These are phyloP conservation scores for Populus euphratica DNA, from an alignment of 345 rosid genomes.

Conservation along the genomic window DNA sequence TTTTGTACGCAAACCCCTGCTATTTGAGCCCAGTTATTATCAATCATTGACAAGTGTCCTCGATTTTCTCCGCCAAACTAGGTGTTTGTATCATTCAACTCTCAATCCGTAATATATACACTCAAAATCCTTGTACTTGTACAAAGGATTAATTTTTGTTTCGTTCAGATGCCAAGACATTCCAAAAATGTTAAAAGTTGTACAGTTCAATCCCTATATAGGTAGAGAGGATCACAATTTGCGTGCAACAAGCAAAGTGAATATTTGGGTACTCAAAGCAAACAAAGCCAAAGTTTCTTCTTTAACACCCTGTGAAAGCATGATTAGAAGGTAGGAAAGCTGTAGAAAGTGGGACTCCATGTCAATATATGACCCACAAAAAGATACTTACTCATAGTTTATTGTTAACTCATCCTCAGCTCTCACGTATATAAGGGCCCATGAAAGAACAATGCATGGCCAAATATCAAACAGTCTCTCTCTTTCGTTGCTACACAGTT, in stretches of 20 bases:
- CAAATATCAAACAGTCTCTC: constrained; percentile 23
- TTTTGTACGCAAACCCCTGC: constrained; percentile 5
- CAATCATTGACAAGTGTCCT: constrained; percentile 11
- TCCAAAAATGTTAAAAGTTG: not conserved
- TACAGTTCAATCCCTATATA: not conserved
- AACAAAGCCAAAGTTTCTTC: constrained; percentile 22
- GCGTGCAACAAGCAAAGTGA: constrained; percentile 19
- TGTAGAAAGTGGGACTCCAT: constrained; percentile 31
- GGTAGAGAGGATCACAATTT: constrained; percentile 2
- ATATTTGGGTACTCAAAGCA: constrained; percentile 2
- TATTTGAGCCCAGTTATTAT: constrained; percentile 11
- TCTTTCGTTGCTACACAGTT: constrained; percentile 22
- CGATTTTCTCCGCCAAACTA: constrained; percentile 23
- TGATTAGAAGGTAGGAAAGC: constrained; percentile 4
- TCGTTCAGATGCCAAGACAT: not conserved
- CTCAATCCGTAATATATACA: not conserved
- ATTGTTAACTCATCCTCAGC: not conserved
- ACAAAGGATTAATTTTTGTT: not conserved
- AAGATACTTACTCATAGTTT: not conserved
- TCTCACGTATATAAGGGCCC: constrained; percentile 43
- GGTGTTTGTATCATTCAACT: not conserved
- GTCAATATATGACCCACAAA: constrained; percentile 33
- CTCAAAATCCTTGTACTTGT: not conserved
- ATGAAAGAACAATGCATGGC: constrained; percentile 38
- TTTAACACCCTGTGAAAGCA: constrained; percentile 21